Evolutionary conservation across 2,329 filamentous ascomycete species (phyloP).

Genomic region (Exophiala alcalophila): DNA sequence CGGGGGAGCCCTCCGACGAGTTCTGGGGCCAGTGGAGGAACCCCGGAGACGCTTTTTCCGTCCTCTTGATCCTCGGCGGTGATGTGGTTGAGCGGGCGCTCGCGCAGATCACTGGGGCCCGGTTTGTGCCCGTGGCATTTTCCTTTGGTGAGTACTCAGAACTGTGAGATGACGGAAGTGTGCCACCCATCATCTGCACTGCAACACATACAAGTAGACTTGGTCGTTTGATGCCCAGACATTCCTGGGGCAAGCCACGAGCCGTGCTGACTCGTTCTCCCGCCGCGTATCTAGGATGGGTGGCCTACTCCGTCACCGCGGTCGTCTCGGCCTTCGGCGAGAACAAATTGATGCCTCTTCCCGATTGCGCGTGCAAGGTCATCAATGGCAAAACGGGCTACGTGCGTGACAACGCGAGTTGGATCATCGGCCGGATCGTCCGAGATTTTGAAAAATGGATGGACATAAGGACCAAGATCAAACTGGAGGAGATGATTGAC

Average conservation of each 20-base stretch:
- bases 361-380: conserved; percentile 36
- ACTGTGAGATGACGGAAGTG: too few species aligned
- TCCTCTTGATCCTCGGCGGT: conserved; percentile 39
- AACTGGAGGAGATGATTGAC: conserved; percentile 11
- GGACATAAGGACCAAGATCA: neutral
- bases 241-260: too few species aligned
- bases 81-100: conserved; percentile 39
- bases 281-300: conserved; percentile 32
- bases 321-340: conserved; percentile 35
- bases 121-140: conserved; percentile 37
- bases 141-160: conserved; percentile 33
- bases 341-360: conserved; percentile 37
- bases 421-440: conserved; percentile 45
- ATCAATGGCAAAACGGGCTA: conserved; percentile 37
- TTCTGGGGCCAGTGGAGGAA: conserved; percentile 17
- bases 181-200: too few species aligned
- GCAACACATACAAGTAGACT: neutral
- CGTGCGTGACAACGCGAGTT: conserved; percentile 40
- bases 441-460: conserved; percentile 39
- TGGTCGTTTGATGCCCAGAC: too few species aligned
- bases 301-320: conserved; percentile 36
- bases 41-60: conserved; percentile 21
- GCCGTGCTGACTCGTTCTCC: neutral
- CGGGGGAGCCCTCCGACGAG: conserved; percentile 6
- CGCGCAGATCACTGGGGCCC: conserved; percentile 31